These are phyloP conservation scores for Dichomitus squalens DNA, from an alignment of 1,284 basidiomycete genomes.

Conservation along the genomic window DNA sequence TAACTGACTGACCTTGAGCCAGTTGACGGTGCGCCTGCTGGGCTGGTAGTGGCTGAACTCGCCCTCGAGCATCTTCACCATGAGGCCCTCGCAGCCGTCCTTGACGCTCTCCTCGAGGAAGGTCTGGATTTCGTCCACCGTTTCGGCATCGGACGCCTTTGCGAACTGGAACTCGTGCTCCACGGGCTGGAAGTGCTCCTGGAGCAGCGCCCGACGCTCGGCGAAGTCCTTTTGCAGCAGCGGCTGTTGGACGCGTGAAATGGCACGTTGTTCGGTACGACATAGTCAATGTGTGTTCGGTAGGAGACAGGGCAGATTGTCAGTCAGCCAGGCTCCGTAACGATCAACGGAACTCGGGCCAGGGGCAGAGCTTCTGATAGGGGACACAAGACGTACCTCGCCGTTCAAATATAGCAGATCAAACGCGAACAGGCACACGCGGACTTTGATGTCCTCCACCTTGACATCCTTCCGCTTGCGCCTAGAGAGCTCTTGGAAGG, in stretches of 20 bases:
- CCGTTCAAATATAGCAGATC: constrained; percentile 96
- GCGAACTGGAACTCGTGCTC: constrained; percentile 94
- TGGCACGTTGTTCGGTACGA: too few relatives aligned
- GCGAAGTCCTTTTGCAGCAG: constrained; percentile 64
- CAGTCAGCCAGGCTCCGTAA: neutral
- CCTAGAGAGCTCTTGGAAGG: constrained; percentile 96
- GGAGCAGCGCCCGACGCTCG: constrained; percentile 80
- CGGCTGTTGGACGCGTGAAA: constrained; percentile 47
- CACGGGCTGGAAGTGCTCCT: constrained; percentile 81
- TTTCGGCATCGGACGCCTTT: constrained; percentile 86
- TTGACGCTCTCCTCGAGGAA: constrained; percentile 98
- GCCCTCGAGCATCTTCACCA: constrained; percentile 98
- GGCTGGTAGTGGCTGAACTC: constrained; percentile 95
- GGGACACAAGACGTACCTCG: constrained; percentile 55
- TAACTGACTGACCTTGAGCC: constrained; percentile 81
- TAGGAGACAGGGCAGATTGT: too few relatives aligned
- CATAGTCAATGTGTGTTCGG: too few relatives aligned
- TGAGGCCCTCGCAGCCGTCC: constrained; percentile 97
- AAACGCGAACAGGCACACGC: constrained; percentile 95
- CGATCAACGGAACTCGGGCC: neutral
- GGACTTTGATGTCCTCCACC: constrained; percentile 93
- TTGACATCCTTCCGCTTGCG: constrained; percentile 98
- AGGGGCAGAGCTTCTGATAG: neutral
- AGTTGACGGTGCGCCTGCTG: constrained; percentile 92
- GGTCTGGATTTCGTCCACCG: constrained; percentile 90